phyloP scores from a whole-genome alignment of 2,329 filamentous ascomycete genomes.

The Aspergillus tanneri region DNA sequence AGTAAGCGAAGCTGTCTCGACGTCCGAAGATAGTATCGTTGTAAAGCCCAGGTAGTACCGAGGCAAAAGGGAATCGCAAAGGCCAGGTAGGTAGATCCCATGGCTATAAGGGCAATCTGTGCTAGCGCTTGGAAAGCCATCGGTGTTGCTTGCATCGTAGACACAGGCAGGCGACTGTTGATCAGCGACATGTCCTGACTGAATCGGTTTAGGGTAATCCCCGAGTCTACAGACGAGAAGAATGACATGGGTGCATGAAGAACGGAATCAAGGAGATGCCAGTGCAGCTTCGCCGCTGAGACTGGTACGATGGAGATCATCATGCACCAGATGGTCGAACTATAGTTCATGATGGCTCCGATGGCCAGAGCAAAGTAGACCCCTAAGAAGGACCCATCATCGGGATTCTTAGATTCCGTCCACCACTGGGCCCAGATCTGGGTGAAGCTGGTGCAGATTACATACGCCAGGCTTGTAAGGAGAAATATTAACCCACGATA shows the following conservation, averaged over 20 bases:
- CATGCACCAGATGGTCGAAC: slow-evolving; percentile 3
- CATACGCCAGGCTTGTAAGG: background rate
- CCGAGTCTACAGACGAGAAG: slow-evolving; percentile 15
- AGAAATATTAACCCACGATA: background rate
- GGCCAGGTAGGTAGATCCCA: slow-evolving; percentile 36
- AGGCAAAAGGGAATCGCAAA: slow-evolving; percentile 40
- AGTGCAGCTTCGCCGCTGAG: slow-evolving; percentile 7
- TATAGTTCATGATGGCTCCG: background rate
- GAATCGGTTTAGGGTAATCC: slow-evolving; percentile 21
- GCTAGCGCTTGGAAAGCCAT: background rate
- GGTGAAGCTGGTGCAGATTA: slow-evolving; percentile 28
- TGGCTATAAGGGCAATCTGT: slow-evolving; percentile 25
- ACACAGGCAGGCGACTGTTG: slow-evolving; percentile 22
- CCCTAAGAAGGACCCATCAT: background rate
- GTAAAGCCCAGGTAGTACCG: slow-evolving; percentile 44
- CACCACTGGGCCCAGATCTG: slow-evolving; percentile 46
- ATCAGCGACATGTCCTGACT: slow-evolving; percentile 32
- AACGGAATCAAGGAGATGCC: slow-evolving; percentile 3
- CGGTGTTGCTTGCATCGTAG: background rate
- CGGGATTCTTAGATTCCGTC: background rate
- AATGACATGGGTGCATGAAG: slow-evolving; percentile 16
- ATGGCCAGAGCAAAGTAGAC: slow-evolving; percentile 1
- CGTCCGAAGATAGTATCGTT: slow-evolving; percentile 47
- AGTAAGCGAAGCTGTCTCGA: slow-evolving; percentile 51
- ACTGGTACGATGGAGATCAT: slow-evolving; percentile 5